Evolutionary conservation across 352 stramenopile genomes (phyloP).

Genomic region (Globisporangium takayamanum): DNA sequence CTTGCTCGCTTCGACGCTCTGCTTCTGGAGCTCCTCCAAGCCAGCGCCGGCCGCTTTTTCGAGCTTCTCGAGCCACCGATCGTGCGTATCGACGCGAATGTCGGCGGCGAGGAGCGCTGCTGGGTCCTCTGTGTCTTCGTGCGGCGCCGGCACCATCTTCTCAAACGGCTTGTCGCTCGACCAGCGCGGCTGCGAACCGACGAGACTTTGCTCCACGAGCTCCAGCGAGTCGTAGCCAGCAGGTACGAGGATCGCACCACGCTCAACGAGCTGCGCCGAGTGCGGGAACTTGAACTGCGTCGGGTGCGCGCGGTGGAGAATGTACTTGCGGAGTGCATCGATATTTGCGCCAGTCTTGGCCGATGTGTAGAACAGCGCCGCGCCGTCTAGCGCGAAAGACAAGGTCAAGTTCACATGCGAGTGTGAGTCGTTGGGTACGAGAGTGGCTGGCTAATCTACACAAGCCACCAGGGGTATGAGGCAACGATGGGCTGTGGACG

Average conservation of each 20-base stretch:
- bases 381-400: slow-evolving; percentile 36
- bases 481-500: slow-evolving; percentile 7
- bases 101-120: slow-evolving; percentile 30
- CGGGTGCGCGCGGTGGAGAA: slow-evolving; percentile 64
- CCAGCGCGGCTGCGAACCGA: slow-evolving; percentile 73
- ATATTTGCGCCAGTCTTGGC: slow-evolving; percentile 70
- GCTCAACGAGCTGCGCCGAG: slow-evolving; percentile 68
- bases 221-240: slow-evolving; percentile 74
- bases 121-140: slow-evolving; percentile 31
- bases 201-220: slow-evolving; percentile 67
- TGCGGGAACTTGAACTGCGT: slow-evolving; percentile 64
- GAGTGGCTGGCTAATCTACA: background rate
- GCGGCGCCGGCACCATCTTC: slow-evolving; percentile 65
- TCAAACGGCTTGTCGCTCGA: slow-evolving; percentile 71
- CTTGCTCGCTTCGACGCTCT: slow-evolving; percentile 81
- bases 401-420: slow-evolving; percentile 1
- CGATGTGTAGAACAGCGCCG: slow-evolving; percentile 75
- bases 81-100: slow-evolving; percentile 58
- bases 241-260: slow-evolving; percentile 62
- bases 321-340: slow-evolving; percentile 67
- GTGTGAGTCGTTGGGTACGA: background rate
- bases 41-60: slow-evolving; percentile 73
- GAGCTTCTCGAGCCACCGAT: slow-evolving; percentile 76
- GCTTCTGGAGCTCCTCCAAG: slow-evolving; percentile 76
- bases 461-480: background rate